A percentile compares a stretch with the other conserved stretches of the same genome.
Evolutionary conservation across 2,329 filamentous ascomycete species (phyloP).

Genomic region (Phialophora verrucosa): DNA sequence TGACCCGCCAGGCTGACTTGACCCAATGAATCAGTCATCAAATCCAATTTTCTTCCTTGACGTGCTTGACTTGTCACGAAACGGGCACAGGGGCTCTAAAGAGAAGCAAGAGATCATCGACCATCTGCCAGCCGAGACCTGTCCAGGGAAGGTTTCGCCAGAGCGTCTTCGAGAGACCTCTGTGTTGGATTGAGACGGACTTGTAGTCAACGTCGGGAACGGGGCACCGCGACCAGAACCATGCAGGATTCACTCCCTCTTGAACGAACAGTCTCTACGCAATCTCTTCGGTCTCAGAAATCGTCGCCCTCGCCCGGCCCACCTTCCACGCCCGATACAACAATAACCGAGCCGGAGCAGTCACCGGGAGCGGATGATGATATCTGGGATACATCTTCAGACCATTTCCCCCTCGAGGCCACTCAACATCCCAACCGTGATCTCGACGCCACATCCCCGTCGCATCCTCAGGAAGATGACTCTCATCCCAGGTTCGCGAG

Average conservation of each 20-base stretch:
- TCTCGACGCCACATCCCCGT: not conserved
- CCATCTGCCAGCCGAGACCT: not conserved
- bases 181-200: not conserved
- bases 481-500: not conserved
- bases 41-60: not conserved
- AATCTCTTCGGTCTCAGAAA: not conserved
- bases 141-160: not conserved
- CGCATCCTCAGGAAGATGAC: not conserved
- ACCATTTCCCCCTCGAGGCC: constrained; percentile 16
- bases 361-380: constrained; percentile 31
- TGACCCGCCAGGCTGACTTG: not conserved
- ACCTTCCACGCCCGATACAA: constrained; percentile 27
- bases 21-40: not conserved
- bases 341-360: constrained; percentile 34
- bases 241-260: not conserved
- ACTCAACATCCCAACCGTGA: not conserved
- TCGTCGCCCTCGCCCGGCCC: constrained; percentile 7
- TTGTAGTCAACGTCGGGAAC: not conserved
- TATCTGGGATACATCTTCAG: constrained; percentile 38
- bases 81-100: not conserved
- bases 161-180: not conserved
- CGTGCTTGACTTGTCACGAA: not conserved
- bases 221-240: not conserved
- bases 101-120: not conserved
- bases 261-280: not conserved